These are phyloP conservation scores for Ampelocalamus luodianensis DNA, from an alignment of 176 grass and related monocot species.

Conservation along the genomic window DNA sequence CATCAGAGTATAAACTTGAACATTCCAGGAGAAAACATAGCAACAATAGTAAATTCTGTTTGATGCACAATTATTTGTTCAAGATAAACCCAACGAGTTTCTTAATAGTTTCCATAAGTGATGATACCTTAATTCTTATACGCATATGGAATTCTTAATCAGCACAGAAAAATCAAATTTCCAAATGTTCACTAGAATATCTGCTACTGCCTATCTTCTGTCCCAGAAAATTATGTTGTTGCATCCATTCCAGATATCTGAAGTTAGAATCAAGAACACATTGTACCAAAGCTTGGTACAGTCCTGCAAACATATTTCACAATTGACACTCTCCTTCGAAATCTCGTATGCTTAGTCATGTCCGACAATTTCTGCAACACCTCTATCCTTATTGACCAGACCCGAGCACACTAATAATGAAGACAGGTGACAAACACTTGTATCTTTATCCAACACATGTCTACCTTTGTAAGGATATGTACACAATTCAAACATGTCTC, in stretches of 20 bases:
- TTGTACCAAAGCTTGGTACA: neutral
- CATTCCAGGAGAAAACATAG: neutral
- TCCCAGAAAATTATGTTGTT: conserved; percentile 3
- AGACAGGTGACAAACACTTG: too few species aligned
- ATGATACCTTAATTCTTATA: neutral
- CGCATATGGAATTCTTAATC: conserved; percentile 4
- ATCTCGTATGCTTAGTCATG: neutral
- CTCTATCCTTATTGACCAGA: conserved; percentile 9
- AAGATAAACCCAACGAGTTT: neutral
- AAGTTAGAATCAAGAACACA: conserved; percentile 19
- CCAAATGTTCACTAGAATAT: neutral
- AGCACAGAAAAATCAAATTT: conserved; percentile 22
- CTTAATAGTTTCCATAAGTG: neutral
- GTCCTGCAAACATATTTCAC: neutral
- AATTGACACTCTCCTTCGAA: conserved; percentile 9
- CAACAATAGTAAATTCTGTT: conserved; percentile 13
- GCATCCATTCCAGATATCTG: conserved; percentile 2
- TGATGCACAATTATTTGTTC: neutral
- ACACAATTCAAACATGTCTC: conserved; percentile 10
- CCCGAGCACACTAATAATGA: neutral
- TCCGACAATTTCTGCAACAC: neutral
- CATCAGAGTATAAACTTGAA: conserved; percentile 28
- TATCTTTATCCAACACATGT: neutral
- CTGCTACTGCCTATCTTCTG: neutral
- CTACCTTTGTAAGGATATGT: conserved; percentile 8